These are phyloP conservation scores for Euphorbia corollata DNA, from an alignment of 441 rosid genomes.

Conservation along the genomic window DNA sequence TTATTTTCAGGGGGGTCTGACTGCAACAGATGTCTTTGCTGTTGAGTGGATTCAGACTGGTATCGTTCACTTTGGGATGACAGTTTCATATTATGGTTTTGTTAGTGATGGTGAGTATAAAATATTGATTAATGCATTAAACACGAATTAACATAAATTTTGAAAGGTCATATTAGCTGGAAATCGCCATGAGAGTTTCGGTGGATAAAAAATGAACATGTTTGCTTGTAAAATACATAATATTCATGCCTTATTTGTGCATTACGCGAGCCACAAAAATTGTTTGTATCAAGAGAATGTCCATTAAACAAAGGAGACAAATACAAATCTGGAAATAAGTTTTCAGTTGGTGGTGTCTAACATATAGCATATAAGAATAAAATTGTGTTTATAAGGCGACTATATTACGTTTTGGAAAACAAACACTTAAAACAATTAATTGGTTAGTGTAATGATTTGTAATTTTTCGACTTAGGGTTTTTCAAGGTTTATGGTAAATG, in stretches of 20 bases:
- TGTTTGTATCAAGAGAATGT: neutral
- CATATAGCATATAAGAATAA: neutral
- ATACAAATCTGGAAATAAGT: neutral
- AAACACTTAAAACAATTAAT: neutral
- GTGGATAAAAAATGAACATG: neutral
- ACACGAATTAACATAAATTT: neutral
- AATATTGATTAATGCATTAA: conserved; percentile 1
- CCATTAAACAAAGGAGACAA: neutral
- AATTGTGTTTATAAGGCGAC: neutral
- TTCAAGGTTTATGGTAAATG: neutral
- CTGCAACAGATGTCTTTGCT: conserved; percentile 91
- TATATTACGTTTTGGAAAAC: neutral
- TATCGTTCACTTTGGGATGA: conserved; percentile 78
- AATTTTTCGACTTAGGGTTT: conserved; percentile 7
- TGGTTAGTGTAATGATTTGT: neutral
- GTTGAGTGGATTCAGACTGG: conserved; percentile 91
- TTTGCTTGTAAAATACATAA: neutral
- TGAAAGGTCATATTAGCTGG: neutral
- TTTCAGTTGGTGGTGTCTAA: neutral
- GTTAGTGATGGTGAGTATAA: conserved; percentile 76
- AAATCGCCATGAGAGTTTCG: neutral
- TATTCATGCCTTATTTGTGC: neutral
- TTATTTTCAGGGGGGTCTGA: conserved; percentile 78
- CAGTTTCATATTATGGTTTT: conserved; percentile 91
- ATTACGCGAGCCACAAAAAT: no score